phyloP scores from a whole-genome alignment of 2,329 filamentous ascomycete species.

The Penicillium sp. region DNA sequence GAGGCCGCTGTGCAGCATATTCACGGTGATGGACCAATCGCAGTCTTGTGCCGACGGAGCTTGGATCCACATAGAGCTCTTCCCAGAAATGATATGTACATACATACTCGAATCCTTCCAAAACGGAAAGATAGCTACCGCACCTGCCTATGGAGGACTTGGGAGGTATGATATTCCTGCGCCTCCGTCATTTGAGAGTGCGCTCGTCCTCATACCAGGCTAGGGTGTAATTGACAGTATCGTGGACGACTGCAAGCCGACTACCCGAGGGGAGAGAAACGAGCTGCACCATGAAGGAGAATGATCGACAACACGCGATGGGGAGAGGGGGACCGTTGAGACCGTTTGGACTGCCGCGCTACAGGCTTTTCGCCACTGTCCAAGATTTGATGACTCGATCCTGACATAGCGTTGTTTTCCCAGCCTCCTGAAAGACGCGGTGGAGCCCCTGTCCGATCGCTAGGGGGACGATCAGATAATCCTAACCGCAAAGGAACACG shows the following conservation, averaged over 20 bases:
- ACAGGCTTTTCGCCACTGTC: slow-evolving; percentile 5
- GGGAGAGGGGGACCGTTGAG: slow-evolving; percentile 8
- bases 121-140: slow-evolving; percentile 1
- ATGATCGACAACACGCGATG: slow-evolving; percentile 18
- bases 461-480: slow-evolving; percentile 30
- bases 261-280: neutral
- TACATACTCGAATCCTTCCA: neutral
- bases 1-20: slow-evolving; percentile 1
- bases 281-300: neutral
- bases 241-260: too few species aligned
- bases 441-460: slow-evolving; percentile 21
- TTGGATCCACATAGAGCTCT: neutral
- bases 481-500: slow-evolving; percentile 23
- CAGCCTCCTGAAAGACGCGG: slow-evolving; percentile 9
- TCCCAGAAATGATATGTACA: neutral
- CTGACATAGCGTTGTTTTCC: slow-evolving; percentile 13
- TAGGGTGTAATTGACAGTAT: too few species aligned
- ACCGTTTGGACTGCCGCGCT: slow-evolving; percentile 21
- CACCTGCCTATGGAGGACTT: too few species aligned
- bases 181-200: too few species aligned
- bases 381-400: slow-evolving; percentile 15
- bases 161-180: too few species aligned
- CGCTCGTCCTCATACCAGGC: too few species aligned
- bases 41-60: neutral
- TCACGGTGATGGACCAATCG: neutral